phyloP scores from a whole-genome alignment of 73 alveolate species.

The Diophrys sp. region DNA sequence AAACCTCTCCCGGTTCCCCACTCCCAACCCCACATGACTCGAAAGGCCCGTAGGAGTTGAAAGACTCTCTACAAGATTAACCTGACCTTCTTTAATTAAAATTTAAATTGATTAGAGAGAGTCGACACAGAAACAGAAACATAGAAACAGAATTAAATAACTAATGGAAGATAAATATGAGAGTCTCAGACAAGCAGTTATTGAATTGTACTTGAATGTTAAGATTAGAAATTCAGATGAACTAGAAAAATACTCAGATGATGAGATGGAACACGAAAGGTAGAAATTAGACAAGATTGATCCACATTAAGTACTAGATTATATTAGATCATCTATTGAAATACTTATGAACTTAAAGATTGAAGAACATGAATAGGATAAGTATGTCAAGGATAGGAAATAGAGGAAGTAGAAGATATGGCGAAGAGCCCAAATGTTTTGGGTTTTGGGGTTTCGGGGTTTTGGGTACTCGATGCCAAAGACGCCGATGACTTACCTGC shows the following conservation, averaged over 20 bases:
- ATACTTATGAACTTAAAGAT: not conserved
- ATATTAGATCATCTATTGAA: conserved; percentile 5
- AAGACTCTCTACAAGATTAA: too few relatives aligned
- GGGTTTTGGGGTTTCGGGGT: not conserved
- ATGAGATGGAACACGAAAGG: conserved; percentile 3
- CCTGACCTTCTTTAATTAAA: too few relatives aligned
- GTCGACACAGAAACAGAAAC: too few relatives aligned
- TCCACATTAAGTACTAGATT: conserved; percentile 6
- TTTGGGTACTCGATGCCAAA: not conserved
- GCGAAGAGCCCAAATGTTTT: not conserved
- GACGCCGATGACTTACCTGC: not conserved
- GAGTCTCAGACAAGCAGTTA: too few relatives aligned
- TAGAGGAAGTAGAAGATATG: not conserved
- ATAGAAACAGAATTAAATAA: too few relatives aligned
- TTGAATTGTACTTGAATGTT: conserved; percentile 7
- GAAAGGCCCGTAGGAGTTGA: too few relatives aligned
- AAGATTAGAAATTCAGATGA: conserved; percentile 5
- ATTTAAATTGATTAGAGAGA: too few relatives aligned
- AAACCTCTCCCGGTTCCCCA: too few relatives aligned
- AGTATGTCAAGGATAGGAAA: too few relatives aligned
- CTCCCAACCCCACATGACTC: too few relatives aligned
- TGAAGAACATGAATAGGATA: not conserved
- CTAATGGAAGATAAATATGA: too few relatives aligned
- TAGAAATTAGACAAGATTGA: not conserved
- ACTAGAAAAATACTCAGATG: not conserved